These are phyloP conservation scores for Picea abies DNA, from an alignment of 83 land plant species.

Conservation along the genomic window DNA sequence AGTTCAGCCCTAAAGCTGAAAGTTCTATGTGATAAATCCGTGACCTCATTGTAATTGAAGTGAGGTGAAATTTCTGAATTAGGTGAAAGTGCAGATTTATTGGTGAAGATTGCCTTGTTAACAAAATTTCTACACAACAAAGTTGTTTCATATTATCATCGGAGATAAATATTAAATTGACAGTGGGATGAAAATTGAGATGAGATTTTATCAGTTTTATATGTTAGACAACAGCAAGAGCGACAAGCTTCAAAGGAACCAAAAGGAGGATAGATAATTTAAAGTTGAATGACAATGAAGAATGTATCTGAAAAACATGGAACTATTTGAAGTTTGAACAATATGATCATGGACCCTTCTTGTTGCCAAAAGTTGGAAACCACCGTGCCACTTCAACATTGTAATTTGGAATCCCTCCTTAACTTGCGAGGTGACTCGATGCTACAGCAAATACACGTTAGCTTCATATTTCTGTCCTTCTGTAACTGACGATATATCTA, in stretches of 20 bases:
- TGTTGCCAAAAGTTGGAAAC: too few relatives aligned
- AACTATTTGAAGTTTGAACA: background rate
- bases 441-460: too few relatives aligned
- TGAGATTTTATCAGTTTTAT: background rate
- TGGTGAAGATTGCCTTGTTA: too few relatives aligned
- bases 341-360: background rate
- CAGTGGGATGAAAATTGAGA: background rate
- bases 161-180: background rate
- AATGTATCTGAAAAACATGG: background rate
- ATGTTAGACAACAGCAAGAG: background rate
- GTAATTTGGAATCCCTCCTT: background rate
- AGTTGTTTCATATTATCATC: background rate
- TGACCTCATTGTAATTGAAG: too few relatives aligned
- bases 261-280: background rate
- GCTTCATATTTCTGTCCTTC: background rate
- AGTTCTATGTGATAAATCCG: too few relatives aligned
- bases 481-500: background rate
- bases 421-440: background rate
- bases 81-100: too few relatives aligned
- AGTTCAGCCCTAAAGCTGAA: too few relatives aligned
- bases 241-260: background rate
- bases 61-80: too few relatives aligned
- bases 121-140: too few relatives aligned
- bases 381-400: background rate
- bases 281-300: background rate